A percentile compares a stretch with the other conserved stretches of the same genome.
Conservation (phyloP, 1,139 yeast genomes). For the Yamadazyma siamensis region DNA sequence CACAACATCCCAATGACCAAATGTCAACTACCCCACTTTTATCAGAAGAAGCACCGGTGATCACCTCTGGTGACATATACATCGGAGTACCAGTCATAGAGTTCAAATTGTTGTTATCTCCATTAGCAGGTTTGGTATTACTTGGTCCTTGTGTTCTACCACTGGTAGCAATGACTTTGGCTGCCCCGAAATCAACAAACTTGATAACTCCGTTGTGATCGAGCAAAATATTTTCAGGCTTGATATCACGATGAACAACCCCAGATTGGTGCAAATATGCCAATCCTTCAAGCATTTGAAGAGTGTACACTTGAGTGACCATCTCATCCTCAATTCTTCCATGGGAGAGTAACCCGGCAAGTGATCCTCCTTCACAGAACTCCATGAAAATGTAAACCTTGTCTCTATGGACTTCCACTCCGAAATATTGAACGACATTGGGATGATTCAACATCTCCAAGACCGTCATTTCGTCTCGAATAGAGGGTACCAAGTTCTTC, state of each 20-base stretch:
- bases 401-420: constrained; percentile 96
- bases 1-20: constrained; percentile 84
- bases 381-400: constrained; percentile 96
- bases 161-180: constrained; percentile 82
- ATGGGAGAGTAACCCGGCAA: constrained; percentile 72
- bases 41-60: constrained; percentile 70
- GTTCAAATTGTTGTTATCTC: constrained; percentile 29
- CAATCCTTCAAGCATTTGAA: constrained; percentile 92
- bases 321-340: constrained; percentile 95
- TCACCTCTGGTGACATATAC: constrained; percentile 98
- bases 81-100: constrained; percentile 94
- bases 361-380: constrained; percentile 93
- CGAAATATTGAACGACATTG: constrained; percentile 91
- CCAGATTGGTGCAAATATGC: constrained; percentile 94
- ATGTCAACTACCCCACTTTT: constrained; percentile 76
- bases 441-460: constrained; percentile 94
- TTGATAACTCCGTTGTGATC: constrained; percentile 93
- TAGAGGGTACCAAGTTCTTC: constrained; percentile 80
- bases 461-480: constrained; percentile 95
- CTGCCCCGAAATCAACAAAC: constrained; percentile 97
- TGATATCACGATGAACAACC: constrained; percentile 94
- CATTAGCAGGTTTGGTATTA: constrained; percentile 12
- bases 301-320: constrained; percentile 84
- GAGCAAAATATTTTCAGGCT: constrained; percentile 88
- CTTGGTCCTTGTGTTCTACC: constrained; percentile 43